Conservation (phyloP, 345 rosid species). For the Cardiospermum halicacabum region DNA sequence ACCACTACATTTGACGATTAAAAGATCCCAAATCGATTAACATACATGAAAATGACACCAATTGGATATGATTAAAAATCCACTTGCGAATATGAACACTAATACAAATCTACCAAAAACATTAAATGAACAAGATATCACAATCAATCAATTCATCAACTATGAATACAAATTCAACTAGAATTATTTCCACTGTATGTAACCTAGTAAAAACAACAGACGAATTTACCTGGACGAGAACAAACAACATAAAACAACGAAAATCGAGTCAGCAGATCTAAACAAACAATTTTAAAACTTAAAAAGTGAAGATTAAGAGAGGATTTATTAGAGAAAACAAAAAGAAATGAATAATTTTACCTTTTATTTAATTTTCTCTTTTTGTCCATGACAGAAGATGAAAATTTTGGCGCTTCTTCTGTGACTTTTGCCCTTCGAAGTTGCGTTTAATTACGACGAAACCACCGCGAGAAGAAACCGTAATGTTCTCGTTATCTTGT, state of each 20-base stretch:
- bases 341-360: neutral
- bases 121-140: neutral
- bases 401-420: constrained; percentile 34
- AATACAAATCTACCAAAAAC: neutral
- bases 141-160: neutral
- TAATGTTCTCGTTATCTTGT: constrained; percentile 17
- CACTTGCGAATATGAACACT: neutral
- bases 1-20: constrained; percentile 6
- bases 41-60: neutral
- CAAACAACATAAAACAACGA: constrained; percentile 4
- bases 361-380: neutral
- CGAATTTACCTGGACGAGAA: constrained; percentile 24
- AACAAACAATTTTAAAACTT: neutral
- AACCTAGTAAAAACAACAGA: neutral
- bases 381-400: constrained; percentile 17
- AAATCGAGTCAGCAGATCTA: constrained; percentile 10
- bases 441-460: constrained; percentile 13
- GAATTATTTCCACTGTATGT: too few species aligned
- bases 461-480: constrained; percentile 4
- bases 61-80: neutral
- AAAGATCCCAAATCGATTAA: neutral
- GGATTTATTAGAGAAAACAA: constrained; percentile 10
- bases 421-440: constrained; percentile 16
- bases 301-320: constrained; percentile 10
- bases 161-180: neutral